These are phyloP conservation scores for Saturnispora zaruensis DNA, from an alignment of 805 yeast genomes.

Conservation along the genomic window DNA sequence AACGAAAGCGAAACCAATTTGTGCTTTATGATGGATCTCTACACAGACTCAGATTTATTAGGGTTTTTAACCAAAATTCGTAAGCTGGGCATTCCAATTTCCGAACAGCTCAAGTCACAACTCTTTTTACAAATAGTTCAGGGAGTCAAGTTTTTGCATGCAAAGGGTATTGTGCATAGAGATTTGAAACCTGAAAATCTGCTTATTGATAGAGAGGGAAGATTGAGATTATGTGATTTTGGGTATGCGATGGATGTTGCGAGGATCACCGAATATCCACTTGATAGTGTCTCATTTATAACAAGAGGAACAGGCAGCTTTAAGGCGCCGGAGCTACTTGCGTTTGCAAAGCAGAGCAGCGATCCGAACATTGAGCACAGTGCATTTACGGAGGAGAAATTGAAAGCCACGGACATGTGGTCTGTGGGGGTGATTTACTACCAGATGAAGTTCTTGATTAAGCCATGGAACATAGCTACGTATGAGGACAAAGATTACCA, in stretches of 20 bases:
- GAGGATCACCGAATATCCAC: slow-evolving; percentile 16
- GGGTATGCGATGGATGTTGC: slow-evolving; percentile 38
- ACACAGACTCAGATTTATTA: slow-evolving; percentile 40
- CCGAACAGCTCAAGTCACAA: slow-evolving; percentile 34
- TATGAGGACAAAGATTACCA: slow-evolving; percentile 20
- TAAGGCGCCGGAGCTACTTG: slow-evolving; percentile 44
- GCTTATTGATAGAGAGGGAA: slow-evolving; percentile 37
- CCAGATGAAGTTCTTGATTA: slow-evolving; percentile 34
- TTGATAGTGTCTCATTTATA: slow-evolving; percentile 18
- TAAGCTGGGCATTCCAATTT: slow-evolving; percentile 25
- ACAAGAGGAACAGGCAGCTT: slow-evolving; percentile 44
- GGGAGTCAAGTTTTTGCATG: slow-evolving; percentile 39
- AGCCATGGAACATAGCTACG: slow-evolving; percentile 41
- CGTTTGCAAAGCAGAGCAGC: background rate
- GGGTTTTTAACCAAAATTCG: slow-evolving; percentile 35
- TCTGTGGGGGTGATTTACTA: slow-evolving; percentile 43
- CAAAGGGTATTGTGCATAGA: slow-evolving; percentile 36
- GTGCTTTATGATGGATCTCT: slow-evolving; percentile 36
- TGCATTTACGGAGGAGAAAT: slow-evolving; percentile 14
- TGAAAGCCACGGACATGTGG: slow-evolving; percentile 42
- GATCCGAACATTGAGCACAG: background rate
- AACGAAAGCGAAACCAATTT: slow-evolving; percentile 1
- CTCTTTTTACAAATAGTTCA: slow-evolving; percentile 45
- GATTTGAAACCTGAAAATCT: slow-evolving; percentile 51
- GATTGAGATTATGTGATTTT: slow-evolving; percentile 40